Percentiles rank a stretch among this genome's conserved stretches.
Conservation (phyloP, 306 rosid species). For the Vigna unguiculata region DNA sequence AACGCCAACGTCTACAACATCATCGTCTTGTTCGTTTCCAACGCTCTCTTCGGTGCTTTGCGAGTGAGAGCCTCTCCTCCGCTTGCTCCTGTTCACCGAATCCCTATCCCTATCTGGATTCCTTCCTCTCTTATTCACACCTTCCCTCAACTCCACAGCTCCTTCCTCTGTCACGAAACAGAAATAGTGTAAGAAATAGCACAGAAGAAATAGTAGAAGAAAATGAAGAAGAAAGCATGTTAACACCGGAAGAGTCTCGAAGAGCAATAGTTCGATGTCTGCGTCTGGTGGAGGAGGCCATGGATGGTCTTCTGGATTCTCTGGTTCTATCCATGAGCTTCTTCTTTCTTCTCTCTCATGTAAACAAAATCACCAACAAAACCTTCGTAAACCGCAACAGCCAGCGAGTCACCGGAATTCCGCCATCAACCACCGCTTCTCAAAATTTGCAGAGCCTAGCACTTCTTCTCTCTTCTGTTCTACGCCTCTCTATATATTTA, state of each 20-base stretch:
- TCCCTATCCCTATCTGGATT: conserved; percentile 50
- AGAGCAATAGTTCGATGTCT: conserved; percentile 47
- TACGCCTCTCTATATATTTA: neutral
- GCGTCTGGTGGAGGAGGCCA: conserved; percentile 48
- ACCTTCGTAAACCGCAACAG: neutral
- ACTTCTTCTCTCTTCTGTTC: conserved; percentile 10
- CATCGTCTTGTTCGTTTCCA: conserved; percentile 53
- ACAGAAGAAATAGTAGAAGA: neutral
- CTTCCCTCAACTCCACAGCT: conserved; percentile 50
- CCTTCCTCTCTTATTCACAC: conserved; percentile 49
- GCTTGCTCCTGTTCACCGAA: conserved; percentile 47
- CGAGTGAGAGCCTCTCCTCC: conserved; percentile 54
- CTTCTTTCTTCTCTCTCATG: conserved; percentile 47
- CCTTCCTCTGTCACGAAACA: conserved; percentile 48
- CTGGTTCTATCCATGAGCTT: conserved; percentile 64
- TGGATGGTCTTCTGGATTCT: conserved; percentile 61
- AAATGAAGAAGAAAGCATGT: neutral
- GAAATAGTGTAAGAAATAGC: neutral
- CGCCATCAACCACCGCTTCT: conserved; percentile 34
- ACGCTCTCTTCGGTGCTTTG: conserved; percentile 54
- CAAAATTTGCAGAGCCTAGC: neutral
- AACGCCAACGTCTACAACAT: conserved; percentile 45
- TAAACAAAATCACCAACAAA: conserved; percentile 33
- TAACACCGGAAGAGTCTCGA: conserved; percentile 60
- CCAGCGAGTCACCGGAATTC: conserved; percentile 23